phyloP scores from a whole-genome alignment of 768 basidiomycete genomes.

The Lactarius hengduanensis region DNA sequence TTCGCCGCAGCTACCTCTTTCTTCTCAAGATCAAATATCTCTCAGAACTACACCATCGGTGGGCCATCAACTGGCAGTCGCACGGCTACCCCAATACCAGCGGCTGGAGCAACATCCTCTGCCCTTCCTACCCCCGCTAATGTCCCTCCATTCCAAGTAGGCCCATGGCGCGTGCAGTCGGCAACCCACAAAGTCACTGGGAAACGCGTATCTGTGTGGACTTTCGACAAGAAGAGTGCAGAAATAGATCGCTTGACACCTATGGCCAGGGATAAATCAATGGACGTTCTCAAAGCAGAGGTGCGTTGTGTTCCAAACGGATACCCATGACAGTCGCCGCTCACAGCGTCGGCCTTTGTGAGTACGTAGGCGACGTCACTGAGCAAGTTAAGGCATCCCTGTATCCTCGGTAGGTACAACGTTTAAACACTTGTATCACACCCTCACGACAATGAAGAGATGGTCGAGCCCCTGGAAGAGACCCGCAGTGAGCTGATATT shows the following conservation, averaged over 20 bases:
- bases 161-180: constrained; percentile 85
- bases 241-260: constrained; percentile 72
- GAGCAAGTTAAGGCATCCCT: constrained; percentile 86
- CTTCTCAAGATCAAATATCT: constrained; percentile 77
- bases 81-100: constrained; percentile 41
- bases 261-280: constrained; percentile 63
- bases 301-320: constrained; percentile 42
- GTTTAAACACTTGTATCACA: constrained; percentile 19
- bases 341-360: constrained; percentile 12
- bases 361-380: constrained; percentile 71
- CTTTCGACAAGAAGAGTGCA: constrained; percentile 75
- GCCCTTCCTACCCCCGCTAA: constrained; percentile 41
- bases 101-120: constrained; percentile 36
- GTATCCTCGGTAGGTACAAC: constrained; percentile 67
- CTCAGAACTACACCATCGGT: constrained; percentile 74
- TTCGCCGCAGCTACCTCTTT: constrained; percentile 82
- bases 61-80: constrained; percentile 32
- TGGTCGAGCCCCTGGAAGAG: constrained; percentile 97
- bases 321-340: background rate
- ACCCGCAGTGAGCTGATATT: constrained; percentile 86
- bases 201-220: constrained; percentile 93
- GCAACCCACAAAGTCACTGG: constrained; percentile 86
- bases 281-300: constrained; percentile 91
- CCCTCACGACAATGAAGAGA: constrained; percentile 53
- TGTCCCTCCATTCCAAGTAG: constrained; percentile 63